Base-by-base conservation (phyloP, 257 asterid genomes). In the Perilla frutescens region DNA sequence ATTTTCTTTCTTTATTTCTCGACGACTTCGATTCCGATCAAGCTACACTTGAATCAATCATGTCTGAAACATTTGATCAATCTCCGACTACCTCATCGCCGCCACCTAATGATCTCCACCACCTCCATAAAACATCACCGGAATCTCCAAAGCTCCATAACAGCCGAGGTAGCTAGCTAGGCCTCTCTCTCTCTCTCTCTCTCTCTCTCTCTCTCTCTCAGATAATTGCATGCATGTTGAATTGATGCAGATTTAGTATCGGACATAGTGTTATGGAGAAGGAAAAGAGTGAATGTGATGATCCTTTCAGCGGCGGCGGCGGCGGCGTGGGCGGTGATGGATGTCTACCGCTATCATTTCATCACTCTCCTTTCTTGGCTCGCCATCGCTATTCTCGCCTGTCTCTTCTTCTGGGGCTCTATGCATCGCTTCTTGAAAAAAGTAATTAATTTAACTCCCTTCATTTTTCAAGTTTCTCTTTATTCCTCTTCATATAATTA, bases 201-300 rank as follows among this genome's bases (percentile, higher is more conserved):
- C 50, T 51, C 71, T 6, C 44, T 4, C 65, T 12, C n/a, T n/a
- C n/a, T n/a, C n/a, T n/a, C n/a, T n/a, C n/a, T n/a, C n/a, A n/a
- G n/a, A n/a, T n/a, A n/a, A n/a, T n/a, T n/a, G n/a, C n/a, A 1
- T 12, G 3, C 6, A 8, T 1, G 3, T 15, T 43, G 26, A 8
- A 10, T 32, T 20, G 57, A 57, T 20, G 61, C 84, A 80, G 96
- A 77, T 76, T 6, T 84, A 49, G 4, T 66, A 36, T 73, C 48
- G 53, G 96, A 88, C 70, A 29, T 88, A 34, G 43, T 83, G 3
- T 45, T 85, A 14, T 92, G 97, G 97, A 85, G 83, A 85, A 85
- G 77, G 58, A 90, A 81, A 75, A 56, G 66, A 12, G 53, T 62
- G 10, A 87, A 78, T 48, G 4, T 81, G 7, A 11, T 41, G n/a